These are phyloP conservation scores for Lasiodiplodia hormozganensis DNA, from an alignment of 2,329 filamentous ascomycete genomes.

Conservation along the genomic window DNA sequence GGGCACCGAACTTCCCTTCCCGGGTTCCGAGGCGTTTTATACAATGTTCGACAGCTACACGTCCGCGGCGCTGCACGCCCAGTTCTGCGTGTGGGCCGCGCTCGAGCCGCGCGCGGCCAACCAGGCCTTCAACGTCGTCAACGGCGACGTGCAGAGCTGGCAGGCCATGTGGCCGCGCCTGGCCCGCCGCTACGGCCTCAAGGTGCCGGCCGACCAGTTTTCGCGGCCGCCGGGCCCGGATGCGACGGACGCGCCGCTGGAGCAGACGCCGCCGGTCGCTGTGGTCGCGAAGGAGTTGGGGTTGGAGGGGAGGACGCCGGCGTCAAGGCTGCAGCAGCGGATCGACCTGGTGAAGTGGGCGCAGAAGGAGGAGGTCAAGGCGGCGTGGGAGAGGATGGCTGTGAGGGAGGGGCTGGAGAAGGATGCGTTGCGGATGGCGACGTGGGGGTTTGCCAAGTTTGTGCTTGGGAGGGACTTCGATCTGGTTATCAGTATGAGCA, in stretches of 20 bases:
- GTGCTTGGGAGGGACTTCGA: conserved; percentile 53
- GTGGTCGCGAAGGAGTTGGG: conserved; percentile 38
- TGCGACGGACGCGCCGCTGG: not conserved
- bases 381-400: conserved; percentile 47
- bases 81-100: conserved; percentile 40
- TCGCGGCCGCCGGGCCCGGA: not conserved
- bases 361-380: conserved; percentile 46
- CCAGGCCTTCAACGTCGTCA: conserved; percentile 36
- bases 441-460: conserved; percentile 54
- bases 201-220: not conserved
- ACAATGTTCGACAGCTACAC: conserved; percentile 42
- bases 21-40: conserved; percentile 41
- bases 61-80: conserved; percentile 36
- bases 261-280: not conserved
- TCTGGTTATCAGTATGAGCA: conserved; percentile 53
- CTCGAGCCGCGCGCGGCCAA: conserved; percentile 46
- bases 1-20: conserved; percentile 36
- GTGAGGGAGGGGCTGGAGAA: conserved; percentile 47
- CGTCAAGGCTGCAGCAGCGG: conserved; percentile 38
- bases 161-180: conserved; percentile 51
- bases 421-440: conserved; percentile 52
- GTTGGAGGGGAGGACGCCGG: conserved; percentile 33
- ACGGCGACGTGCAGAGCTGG: conserved; percentile 52
- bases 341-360: conserved; percentile 53
- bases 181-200: conserved; percentile 24